Evolutionary conservation across 257 asterid species (phyloP).

Genomic region (Scutellaria galericulata): DNA sequence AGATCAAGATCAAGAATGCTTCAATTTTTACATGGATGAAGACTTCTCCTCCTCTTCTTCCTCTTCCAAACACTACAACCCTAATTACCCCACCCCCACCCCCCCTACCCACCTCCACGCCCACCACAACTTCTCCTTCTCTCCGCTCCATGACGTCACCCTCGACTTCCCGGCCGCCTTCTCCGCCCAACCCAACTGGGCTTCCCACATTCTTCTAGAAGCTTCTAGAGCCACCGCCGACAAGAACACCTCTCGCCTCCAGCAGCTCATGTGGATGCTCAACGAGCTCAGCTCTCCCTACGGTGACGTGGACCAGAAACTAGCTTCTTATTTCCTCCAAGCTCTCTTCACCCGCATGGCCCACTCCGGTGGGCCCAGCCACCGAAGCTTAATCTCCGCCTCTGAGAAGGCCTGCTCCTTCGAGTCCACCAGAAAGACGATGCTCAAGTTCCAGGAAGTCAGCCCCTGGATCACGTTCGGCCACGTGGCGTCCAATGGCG

Average conservation of each 20-base stretch:
- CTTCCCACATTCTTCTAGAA: conserved; percentile 75
- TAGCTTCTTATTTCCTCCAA: conserved; percentile 83
- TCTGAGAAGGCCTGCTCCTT: conserved; percentile 72
- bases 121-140: conserved; percentile 50
- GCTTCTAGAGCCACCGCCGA: conserved; percentile 69
- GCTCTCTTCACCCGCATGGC: conserved; percentile 81
- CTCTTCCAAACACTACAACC: conserved; percentile 62
- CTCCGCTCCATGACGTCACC: conserved; percentile 51
- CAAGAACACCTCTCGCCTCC: conserved; percentile 60
- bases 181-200: conserved; percentile 60
- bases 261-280: conserved; percentile 97
- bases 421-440: conserved; percentile 71
- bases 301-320: conserved; percentile 85
- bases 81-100: conserved; percentile 34
- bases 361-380: conserved; percentile 71
- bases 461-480: conserved; percentile 97
- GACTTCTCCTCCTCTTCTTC: conserved; percentile 80
- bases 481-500: conserved; percentile 90
- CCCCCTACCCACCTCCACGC: conserved; percentile 40
- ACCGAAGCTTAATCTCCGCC: conserved; percentile 57
- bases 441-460: conserved; percentile 82
- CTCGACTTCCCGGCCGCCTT: conserved; percentile 64
- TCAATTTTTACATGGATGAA: conserved; percentile 96
- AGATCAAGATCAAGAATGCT: conserved; percentile 80
- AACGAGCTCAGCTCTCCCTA: conserved; percentile 87